Evolutionary conservation across 2,329 filamentous ascomycete species (phyloP), one percentile per base, ranked within the genome.

Genomic region (Incumbomyces lentus): DNA sequence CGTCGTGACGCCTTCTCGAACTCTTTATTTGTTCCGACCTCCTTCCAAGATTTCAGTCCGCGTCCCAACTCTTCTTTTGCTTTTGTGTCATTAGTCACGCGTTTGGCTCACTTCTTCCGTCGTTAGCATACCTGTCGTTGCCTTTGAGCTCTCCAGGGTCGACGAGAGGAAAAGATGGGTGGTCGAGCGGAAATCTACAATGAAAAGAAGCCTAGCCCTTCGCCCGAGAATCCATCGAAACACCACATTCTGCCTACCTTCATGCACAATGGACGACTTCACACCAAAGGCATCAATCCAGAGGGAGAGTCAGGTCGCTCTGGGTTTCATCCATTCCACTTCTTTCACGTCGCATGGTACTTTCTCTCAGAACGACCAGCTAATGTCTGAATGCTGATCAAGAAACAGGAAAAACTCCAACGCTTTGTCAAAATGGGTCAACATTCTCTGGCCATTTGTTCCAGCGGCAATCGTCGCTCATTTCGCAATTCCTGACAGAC

Each of bases 361-460:
- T 26, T 5, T 8, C 22, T 26, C 22, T 26, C 22, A 8, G 22
- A 26, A 8, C 5, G 8, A 4, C 8, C 22, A 8, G 5, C 22
- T 26, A 8, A 5, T 26, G 22, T 4, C 8, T 26, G 22, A 26
- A 4, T 8, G 8, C 22, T 26, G 22, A 26, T 8, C 22, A 26
- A 26, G 22, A 26, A 26, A 26, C 33, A 45, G 42, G 42, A 11
- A 31, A n/a, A 45, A 38, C 37, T 77, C 78, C 26, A 82, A 78
- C 58, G 73, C 68, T 26, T 67, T 78, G 11, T 86, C 82, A 7
- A 74, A 74, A 60, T 60, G 72, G 42, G 80, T 84, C 58, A 87
- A 87, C 59, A 57, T 85, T 19, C 72, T 88, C 31, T 88, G 83
- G 83, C 84, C 84, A 4, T 71, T 85, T 50, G 83, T 87, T 1